Percentiles rank a stretch among this genome's conserved stretches.
These are phyloP conservation scores for Sporothrix pallida DNA, from an alignment of 2,329 filamentous ascomycete species.

Conservation along the genomic window DNA sequence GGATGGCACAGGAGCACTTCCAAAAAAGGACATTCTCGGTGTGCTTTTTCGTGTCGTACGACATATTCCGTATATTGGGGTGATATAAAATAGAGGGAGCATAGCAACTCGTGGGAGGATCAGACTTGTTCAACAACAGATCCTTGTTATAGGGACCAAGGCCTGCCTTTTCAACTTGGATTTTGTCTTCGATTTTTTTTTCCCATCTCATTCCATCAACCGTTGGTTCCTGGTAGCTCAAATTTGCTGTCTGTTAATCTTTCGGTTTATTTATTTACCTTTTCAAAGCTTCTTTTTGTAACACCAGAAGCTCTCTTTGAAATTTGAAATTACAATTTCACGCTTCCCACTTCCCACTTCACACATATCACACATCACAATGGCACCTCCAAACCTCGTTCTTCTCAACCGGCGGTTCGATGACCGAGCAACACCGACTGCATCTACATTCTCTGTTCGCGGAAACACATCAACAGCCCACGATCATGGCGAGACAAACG, in stretches of 20 bases:
- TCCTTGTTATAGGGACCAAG: neutral
- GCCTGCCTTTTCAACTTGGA: neutral
- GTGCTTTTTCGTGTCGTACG: too few relatives aligned
- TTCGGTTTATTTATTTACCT: neutral
- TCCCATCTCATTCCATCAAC: neutral
- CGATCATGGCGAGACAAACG: too few relatives aligned
- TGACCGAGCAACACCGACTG: constrained; percentile 6
- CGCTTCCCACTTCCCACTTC: neutral
- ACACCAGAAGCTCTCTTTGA: neutral
- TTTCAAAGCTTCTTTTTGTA: too few relatives aligned
- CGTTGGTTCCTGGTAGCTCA: neutral
- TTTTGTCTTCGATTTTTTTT: neutral
- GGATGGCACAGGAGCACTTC: too few relatives aligned
- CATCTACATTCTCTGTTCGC: neutral
- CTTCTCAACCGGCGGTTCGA: constrained; percentile 6
- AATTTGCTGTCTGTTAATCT: neutral
- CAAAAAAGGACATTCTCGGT: too few relatives aligned
- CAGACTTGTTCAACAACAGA: neutral
- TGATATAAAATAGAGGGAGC: neutral
- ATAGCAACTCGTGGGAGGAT: neutral
- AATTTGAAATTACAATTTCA: neutral
- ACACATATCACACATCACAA: neutral
- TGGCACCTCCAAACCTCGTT: constrained; percentile 5
- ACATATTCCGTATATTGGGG: neutral
- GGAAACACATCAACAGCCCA: neutral